A percentile compares a stretch with the other conserved stretches of the same genome.
phyloP scores from a whole-genome alignment of 805 yeast genomes.

The Pichia eremophila region DNA sequence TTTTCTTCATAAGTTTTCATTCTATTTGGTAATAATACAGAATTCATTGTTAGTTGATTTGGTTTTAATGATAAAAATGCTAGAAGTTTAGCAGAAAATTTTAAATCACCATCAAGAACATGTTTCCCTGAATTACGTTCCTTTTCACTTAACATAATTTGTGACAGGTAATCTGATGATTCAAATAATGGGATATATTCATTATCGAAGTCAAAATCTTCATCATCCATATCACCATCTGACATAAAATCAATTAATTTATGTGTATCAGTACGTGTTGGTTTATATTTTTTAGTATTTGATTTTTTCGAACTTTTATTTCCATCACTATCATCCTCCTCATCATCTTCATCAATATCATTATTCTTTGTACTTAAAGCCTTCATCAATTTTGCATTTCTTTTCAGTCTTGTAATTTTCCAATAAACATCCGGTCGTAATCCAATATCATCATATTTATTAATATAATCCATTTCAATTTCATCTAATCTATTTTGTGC shows the following conservation, averaged over 20 bases:
- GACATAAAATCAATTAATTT: slow-evolving; percentile 22
- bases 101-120: slow-evolving; percentile 40
- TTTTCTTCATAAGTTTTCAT: slow-evolving; percentile 7
- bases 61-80: slow-evolving; percentile 41
- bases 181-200: slow-evolving; percentile 14
- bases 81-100: slow-evolving; percentile 39
- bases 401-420: slow-evolving; percentile 46
- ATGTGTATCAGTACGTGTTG: not conserved
- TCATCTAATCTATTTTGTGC: slow-evolving; percentile 11
- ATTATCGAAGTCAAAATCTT: slow-evolving; percentile 1
- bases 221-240: slow-evolving; percentile 18
- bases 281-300: slow-evolving; percentile 3
- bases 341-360: not conserved
- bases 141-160: slow-evolving; percentile 18
- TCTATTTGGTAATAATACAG: slow-evolving; percentile 18
- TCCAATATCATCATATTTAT: slow-evolving; percentile 84
- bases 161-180: slow-evolving; percentile 15
- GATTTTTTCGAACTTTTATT: not conserved
- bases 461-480: slow-evolving; percentile 42
- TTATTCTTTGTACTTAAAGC: not conserved
- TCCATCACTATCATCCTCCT: not conserved
- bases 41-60: slow-evolving; percentile 18
- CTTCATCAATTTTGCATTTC: not conserved
- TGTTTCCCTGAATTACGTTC: slow-evolving; percentile 16
- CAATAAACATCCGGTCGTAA: slow-evolving; percentile 82